These are phyloP conservation scores for Aspergillus spinulosporus DNA, from an alignment of 2,329 filamentous ascomycete genomes.

Conservation along the genomic window DNA sequence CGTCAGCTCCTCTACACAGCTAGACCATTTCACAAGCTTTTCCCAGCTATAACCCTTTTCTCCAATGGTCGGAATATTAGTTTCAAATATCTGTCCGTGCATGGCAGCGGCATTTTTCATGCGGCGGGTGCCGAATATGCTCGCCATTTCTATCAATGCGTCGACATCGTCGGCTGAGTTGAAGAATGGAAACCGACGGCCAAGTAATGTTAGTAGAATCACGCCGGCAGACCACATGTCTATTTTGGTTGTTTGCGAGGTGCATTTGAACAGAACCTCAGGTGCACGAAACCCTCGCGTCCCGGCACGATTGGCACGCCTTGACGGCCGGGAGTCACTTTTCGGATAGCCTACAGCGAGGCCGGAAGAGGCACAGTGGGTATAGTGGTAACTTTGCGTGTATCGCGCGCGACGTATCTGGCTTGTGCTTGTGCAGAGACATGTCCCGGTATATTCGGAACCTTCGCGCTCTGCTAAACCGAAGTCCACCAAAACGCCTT, in stretches of 20 bases:
- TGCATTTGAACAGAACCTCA: slow-evolving; percentile 96
- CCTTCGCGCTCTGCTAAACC: slow-evolving; percentile 84
- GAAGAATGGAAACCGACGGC: slow-evolving; percentile 94
- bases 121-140: slow-evolving; percentile 80
- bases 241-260: slow-evolving; percentile 87
- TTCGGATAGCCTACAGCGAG: slow-evolving; percentile 75
- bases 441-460: slow-evolving; percentile 52
- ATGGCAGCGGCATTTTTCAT: slow-evolving; percentile 82
- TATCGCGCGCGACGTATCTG: slow-evolving; percentile 61
- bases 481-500: slow-evolving; percentile 96
- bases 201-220: slow-evolving; percentile 93
- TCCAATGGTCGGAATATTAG: slow-evolving; percentile 86
- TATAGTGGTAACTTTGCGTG: slow-evolving; percentile 61
- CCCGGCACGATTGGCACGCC: slow-evolving; percentile 89
- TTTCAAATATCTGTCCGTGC: slow-evolving; percentile 90
- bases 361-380: slow-evolving; percentile 44
- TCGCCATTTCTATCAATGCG: slow-evolving; percentile 94
- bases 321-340: slow-evolving; percentile 80
- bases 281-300: slow-evolving; percentile 94
- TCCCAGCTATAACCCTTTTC: slow-evolving; percentile 82
- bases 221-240: slow-evolving; percentile 97
- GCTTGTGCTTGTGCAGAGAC: slow-evolving; percentile 71
- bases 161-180: slow-evolving; percentile 98
- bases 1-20: slow-evolving; percentile 65
- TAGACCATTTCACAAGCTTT: slow-evolving; percentile 95